phyloP scores from a whole-genome alignment of 306 rosid genomes.

The Morella rubra region DNA sequence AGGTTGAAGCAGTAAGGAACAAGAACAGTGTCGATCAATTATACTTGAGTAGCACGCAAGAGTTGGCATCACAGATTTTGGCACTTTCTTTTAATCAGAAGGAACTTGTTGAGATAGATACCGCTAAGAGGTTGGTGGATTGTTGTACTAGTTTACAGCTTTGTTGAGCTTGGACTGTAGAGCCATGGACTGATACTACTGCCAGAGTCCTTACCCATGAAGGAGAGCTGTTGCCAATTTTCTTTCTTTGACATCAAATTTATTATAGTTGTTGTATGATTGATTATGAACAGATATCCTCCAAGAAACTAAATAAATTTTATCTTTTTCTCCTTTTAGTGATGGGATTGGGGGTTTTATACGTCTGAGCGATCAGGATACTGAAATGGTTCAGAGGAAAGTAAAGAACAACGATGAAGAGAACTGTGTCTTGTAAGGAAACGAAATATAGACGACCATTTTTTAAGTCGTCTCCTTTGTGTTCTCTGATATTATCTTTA shows the following conservation, averaged over 20 bases:
- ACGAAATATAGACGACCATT: background rate
- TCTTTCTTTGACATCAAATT: background rate
- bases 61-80: conserved; percentile 27
- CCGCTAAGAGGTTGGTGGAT: conserved; percentile 31
- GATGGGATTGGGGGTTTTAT: conserved; percentile 40
- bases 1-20: conserved; percentile 40
- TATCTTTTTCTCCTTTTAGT: conserved; percentile 13
- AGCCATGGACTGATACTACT: background rate
- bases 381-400: background rate
- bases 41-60: conserved; percentile 25
- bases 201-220: background rate
- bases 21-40: conserved; percentile 28
- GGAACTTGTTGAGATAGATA: conserved; percentile 4
- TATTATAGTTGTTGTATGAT: background rate
- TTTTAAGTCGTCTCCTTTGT: background rate
- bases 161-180: background rate
- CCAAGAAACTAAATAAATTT: background rate
- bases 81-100: conserved; percentile 12
- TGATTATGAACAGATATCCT: background rate
- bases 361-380: conserved; percentile 3
- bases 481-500: background rate
- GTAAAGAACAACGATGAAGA: conserved; percentile 1
- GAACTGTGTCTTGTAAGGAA: conserved; percentile 39
- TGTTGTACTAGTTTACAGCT: background rate
- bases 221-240: background rate